Conservation (phyloP, 352 stramenopile genomes). For the Phytophthora europaea region DNA sequence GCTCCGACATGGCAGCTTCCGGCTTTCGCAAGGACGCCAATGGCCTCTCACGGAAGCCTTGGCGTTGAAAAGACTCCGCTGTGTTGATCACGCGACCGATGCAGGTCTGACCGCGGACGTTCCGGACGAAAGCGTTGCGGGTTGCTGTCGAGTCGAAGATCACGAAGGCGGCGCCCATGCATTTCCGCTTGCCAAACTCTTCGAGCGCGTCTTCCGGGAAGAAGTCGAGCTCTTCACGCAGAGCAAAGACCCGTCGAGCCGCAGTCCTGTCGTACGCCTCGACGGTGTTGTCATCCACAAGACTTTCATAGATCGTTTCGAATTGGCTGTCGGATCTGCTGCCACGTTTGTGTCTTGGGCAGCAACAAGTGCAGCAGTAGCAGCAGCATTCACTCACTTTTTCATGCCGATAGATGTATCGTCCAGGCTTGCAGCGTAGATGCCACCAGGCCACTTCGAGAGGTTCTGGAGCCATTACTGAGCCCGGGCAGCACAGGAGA, state of each 20-base stretch:
- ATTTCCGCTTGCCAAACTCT: slow-evolving; percentile 66
- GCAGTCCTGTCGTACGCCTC: slow-evolving; percentile 32
- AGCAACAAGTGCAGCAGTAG: slow-evolving; percentile 57
- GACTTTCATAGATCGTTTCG: slow-evolving; percentile 40
- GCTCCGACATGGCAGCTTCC: slow-evolving; percentile 15
- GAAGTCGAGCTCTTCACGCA: slow-evolving; percentile 78
- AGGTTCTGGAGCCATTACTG: slow-evolving; percentile 56
- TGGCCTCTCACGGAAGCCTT: slow-evolving; percentile 28
- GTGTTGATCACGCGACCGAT: slow-evolving; percentile 52
- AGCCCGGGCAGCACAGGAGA: slow-evolving; percentile 75
- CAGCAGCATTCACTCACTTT: slow-evolving; percentile 48
- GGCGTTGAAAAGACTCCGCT: slow-evolving; percentile 39
- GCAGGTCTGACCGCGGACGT: slow-evolving; percentile 56
- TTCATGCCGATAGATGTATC: slow-evolving; percentile 57
- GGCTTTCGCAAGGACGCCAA: slow-evolving; percentile 26
- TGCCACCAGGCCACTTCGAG: slow-evolving; percentile 55
- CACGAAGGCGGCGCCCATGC: slow-evolving; percentile 76
- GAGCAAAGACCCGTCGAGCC: slow-evolving; percentile 35
- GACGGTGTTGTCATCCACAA: slow-evolving; percentile 32
- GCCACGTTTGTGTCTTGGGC: slow-evolving; percentile 37
- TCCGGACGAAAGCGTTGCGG: slow-evolving; percentile 66
- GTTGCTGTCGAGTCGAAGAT: slow-evolving; percentile 73
- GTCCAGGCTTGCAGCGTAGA: slow-evolving; percentile 67
- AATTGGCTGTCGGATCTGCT: slow-evolving; percentile 32
- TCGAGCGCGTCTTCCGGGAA: slow-evolving; percentile 74